Percentiles rank a stretch among this genome's conserved stretches.
Conservation (phyloP, 2,329 filamentous ascomycete genomes). For the Verticillium isaacii region DNA sequence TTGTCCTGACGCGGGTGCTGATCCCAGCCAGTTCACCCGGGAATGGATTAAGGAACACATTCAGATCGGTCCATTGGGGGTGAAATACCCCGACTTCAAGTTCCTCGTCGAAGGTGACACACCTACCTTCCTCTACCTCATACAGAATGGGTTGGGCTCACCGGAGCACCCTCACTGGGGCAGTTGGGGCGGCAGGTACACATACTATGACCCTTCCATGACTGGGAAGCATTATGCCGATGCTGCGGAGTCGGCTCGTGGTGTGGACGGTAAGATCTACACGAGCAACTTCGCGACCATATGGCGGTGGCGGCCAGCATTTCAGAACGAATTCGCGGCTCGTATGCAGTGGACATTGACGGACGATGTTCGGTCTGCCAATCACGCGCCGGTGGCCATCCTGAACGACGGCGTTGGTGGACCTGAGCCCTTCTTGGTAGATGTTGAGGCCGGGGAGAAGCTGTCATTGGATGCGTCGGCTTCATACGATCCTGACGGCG, state of each 20-base stretch:
- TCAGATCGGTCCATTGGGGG: constrained; percentile 39
- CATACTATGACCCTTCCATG: neutral
- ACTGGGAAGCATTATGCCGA: neutral
- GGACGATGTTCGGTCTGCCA: too few relatives aligned
- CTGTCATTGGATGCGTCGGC: too few relatives aligned
- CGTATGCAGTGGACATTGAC: neutral
- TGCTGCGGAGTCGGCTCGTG: neutral
- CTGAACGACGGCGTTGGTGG: too few relatives aligned
- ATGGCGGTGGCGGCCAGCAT: neutral
- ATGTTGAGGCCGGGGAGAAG: too few relatives aligned
- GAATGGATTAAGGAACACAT: constrained; percentile 48
- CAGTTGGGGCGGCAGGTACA: constrained; percentile 44
- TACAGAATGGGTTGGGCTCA: constrained; percentile 40
- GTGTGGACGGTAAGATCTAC: neutral
- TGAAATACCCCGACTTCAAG: constrained; percentile 36
- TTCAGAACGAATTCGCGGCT: constrained; percentile 1
- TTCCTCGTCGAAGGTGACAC: constrained; percentile 50
- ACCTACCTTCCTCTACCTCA: constrained; percentile 42
- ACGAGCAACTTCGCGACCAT: neutral
- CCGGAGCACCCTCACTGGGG: constrained; percentile 40
- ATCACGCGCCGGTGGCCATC: too few relatives aligned
- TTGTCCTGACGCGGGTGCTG: constrained; percentile 24
- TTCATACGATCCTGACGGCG: too few relatives aligned
- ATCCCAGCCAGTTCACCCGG: constrained; percentile 37
- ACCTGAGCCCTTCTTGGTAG: too few relatives aligned